Evolutionary conservation across 495 filamentous ascomycete species (phyloP).

Genomic region (Gamarada debralockiae): DNA sequence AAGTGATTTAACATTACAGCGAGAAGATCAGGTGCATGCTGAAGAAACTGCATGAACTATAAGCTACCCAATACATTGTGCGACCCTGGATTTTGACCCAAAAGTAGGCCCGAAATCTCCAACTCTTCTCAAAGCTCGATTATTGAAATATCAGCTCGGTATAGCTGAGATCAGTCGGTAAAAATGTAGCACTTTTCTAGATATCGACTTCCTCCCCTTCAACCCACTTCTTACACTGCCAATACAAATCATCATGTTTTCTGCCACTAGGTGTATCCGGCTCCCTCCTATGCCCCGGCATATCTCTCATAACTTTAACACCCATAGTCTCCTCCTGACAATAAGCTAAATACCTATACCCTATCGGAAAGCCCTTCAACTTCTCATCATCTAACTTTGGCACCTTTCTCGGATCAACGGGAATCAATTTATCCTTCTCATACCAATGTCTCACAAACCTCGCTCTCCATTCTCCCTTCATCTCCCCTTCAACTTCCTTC

Average conservation of each 20-base stretch:
- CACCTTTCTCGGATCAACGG: constrained; percentile 47
- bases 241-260: constrained; percentile 44
- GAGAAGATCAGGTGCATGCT: no score
- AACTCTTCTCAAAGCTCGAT: no score
- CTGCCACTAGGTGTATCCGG: constrained; percentile 33
- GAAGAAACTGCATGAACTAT: no score
- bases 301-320: constrained; percentile 37
- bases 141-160: no score
- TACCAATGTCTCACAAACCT: constrained; percentile 62
- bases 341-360: constrained; percentile 55
- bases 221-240: constrained; percentile 42
- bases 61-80: no score
- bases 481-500: constrained; percentile 28
- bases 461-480: constrained; percentile 47
- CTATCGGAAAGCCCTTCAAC: constrained; percentile 46
- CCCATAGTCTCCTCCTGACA: constrained; percentile 44
- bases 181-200: neutral
- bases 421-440: constrained; percentile 64
- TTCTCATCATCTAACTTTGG: constrained; percentile 44
- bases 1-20: no score
- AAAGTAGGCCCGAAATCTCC: no score
- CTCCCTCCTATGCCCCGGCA: constrained; percentile 45
- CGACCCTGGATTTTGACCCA: no score
- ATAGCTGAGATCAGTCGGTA: no score
- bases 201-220: constrained; percentile 40